Evolutionary conservation across 2,329 filamentous ascomycete species (phyloP).

Genomic region (Phyllosticta citriasiana): DNA sequence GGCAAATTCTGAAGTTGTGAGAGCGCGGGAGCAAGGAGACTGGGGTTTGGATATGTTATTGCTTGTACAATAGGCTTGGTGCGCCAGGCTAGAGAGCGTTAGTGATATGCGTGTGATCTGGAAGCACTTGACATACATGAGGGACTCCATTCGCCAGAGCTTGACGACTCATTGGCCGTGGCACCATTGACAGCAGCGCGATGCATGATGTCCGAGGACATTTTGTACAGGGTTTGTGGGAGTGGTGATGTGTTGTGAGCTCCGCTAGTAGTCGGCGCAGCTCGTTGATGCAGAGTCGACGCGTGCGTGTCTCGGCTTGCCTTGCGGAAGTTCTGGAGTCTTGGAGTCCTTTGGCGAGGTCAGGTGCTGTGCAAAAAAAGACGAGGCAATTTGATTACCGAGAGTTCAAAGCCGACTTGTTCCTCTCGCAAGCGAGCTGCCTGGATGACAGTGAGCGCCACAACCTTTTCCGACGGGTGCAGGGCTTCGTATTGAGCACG

Average conservation of each 20-base stretch:
- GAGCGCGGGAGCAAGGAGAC: slow-evolving; percentile 49
- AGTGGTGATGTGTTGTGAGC: neutral
- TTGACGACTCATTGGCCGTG: neutral
- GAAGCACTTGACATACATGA: slow-evolving; percentile 22
- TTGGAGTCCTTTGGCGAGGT: neutral
- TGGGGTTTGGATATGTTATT: slow-evolving; percentile 56
- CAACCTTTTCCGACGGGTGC: slow-evolving; percentile 5
- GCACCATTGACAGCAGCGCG: neutral
- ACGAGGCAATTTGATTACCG: neutral
- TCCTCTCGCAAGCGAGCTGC: slow-evolving; percentile 7
- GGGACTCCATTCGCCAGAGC: slow-evolving; percentile 26
- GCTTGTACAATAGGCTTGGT: slow-evolving; percentile 70
- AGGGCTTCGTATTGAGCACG: slow-evolving; percentile 5
- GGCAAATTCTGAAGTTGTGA: slow-evolving; percentile 59
- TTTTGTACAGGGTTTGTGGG: neutral
- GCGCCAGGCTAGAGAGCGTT: slow-evolving; percentile 52
- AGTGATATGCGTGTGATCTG: neutral
- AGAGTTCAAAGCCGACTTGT: slow-evolving; percentile 2
- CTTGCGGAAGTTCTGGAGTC: neutral
- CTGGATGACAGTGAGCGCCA: slow-evolving; percentile 2
- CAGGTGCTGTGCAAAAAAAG: neutral
- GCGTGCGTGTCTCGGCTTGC: neutral
- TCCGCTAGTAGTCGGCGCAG: neutral
- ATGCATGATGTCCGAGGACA: neutral
- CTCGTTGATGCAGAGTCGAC: neutral